Evolutionary conservation across 768 basidiomycete genomes (phyloP).

Genomic region (Peribolospora baueri): DNA sequence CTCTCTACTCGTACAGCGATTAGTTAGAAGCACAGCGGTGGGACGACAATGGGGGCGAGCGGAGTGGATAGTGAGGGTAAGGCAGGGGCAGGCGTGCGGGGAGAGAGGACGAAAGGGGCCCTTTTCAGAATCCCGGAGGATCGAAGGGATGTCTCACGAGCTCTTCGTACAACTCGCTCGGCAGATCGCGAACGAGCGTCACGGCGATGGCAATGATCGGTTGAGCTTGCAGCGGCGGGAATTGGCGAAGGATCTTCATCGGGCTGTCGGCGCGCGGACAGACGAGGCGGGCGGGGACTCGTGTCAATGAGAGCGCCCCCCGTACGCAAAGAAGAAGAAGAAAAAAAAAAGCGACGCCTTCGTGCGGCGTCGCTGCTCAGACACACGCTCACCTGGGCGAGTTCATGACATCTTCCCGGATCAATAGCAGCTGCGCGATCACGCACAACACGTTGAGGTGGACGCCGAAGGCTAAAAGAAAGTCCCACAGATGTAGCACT

Average conservation of each 20-base stretch:
- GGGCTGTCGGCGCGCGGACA: conserved; percentile 30
- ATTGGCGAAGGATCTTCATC: conserved; percentile 78
- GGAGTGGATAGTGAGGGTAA: too few relatives aligned
- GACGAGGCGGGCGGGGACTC: not conserved
- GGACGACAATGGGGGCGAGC: too few relatives aligned
- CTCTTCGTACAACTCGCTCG: conserved; percentile 62
- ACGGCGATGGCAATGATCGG: conserved; percentile 81
- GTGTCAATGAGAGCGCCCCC: too few relatives aligned
- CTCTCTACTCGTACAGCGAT: too few relatives aligned
- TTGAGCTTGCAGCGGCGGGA: conserved; percentile 69
- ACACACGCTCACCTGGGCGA: conserved; percentile 43
- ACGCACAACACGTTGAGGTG: conserved; percentile 92
- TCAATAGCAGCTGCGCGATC: conserved; percentile 76
- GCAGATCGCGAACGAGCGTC: conserved; percentile 75
- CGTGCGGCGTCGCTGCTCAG: not conserved
- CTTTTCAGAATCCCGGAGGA: too few relatives aligned
- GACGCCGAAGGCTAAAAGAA: conserved; percentile 82
- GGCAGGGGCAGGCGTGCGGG: too few relatives aligned
- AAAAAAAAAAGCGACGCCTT: not conserved
- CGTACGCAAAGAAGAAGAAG: not conserved
- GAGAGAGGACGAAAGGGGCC: too few relatives aligned
- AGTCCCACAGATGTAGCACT: conserved; percentile 90
- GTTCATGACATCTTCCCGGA: conserved; percentile 69
- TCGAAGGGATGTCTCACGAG: conserved; percentile 56
- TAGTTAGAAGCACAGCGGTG: too few relatives aligned